Percentiles rank a stretch among this genome's conserved stretches.
These are phyloP conservation scores for Ceriops zippeliana DNA, from an alignment of 345 rosid species.

Conservation along the genomic window DNA sequence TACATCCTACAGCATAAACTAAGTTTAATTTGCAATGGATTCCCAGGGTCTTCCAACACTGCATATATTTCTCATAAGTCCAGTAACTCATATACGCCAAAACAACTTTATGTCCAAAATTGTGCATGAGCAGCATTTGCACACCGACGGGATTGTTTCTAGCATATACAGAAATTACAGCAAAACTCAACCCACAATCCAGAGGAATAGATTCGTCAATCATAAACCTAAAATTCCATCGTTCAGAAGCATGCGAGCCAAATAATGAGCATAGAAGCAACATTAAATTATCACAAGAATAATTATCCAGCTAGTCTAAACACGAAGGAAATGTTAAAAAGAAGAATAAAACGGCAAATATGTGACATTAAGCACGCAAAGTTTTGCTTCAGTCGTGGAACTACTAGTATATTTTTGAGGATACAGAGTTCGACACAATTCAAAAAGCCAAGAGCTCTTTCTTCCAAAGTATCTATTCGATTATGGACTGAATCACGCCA, in stretches of 20 bases:
- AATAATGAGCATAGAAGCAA: conserved; percentile 7
- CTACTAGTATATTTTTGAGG: conserved; percentile 32
- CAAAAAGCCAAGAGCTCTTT: conserved; percentile 16
- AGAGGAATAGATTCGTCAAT: too few relatives aligned
- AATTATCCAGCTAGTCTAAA: conserved; percentile 33
- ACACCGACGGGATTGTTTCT: too few relatives aligned
- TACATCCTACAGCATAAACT: too few relatives aligned
- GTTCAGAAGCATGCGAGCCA: conserved; percentile 2
- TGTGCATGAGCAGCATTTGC: too few relatives aligned
- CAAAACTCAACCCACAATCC: too few relatives aligned
- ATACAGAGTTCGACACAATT: conserved; percentile 25
- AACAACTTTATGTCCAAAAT: too few relatives aligned
- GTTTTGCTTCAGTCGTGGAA: conserved; percentile 32
- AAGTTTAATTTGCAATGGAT: too few relatives aligned
- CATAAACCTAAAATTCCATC: too few relatives aligned
- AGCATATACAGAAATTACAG: too few relatives aligned
- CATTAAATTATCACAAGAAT: conserved; percentile 29
- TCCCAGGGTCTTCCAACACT: too few relatives aligned
- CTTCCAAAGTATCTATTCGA: conserved; percentile 27
- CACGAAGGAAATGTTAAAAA: conserved; percentile 23
- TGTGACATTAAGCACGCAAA: conserved; percentile 30
- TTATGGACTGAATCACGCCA: conserved; percentile 80
- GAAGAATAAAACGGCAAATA: conserved; percentile 36
- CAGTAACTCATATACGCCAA: too few relatives aligned
- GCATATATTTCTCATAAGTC: too few relatives aligned